A percentile compares a stretch with the other conserved stretches of the same genome.
These are phyloP conservation scores for Fusarium sp. DNA, from an alignment of 2,329 filamentous ascomycete species.

Conservation along the genomic window DNA sequence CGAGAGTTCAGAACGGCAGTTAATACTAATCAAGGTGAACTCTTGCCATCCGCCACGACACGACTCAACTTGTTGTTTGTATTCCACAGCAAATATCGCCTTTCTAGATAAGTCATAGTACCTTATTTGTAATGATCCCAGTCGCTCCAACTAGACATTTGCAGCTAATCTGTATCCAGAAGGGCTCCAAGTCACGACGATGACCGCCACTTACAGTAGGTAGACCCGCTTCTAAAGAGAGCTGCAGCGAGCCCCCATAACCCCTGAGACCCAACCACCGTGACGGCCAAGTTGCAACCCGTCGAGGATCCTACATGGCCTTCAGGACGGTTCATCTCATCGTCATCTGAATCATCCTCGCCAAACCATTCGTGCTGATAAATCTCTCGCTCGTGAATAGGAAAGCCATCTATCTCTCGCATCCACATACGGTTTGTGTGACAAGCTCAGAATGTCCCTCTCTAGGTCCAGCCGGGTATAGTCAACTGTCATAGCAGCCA, in stretches of 20 bases:
- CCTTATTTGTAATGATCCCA: too few relatives aligned
- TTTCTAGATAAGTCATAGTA: too few relatives aligned
- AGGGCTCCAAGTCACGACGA: too few relatives aligned
- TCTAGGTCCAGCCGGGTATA: neutral
- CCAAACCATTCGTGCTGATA: slow-evolving; percentile 6
- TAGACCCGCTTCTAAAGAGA: neutral
- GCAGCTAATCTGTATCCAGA: too few relatives aligned
- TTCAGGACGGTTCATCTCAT: neutral
- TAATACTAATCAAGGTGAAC: too few relatives aligned
- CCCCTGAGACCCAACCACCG: slow-evolving; percentile 1
- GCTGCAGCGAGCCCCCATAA: neutral
- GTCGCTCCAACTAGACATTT: too few relatives aligned
- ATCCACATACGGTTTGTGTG: neutral
- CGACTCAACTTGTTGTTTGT: too few relatives aligned
- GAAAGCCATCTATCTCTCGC: slow-evolving; percentile 1
- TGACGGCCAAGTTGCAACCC: neutral
- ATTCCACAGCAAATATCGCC: too few relatives aligned
- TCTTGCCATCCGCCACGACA: too few relatives aligned
- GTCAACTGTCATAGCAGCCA: neutral
- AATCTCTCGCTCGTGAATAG: slow-evolving; percentile 3
- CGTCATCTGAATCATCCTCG: neutral
- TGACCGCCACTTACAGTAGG: too few relatives aligned
- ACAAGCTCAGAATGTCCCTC: neutral
- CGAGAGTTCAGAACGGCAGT: too few relatives aligned
- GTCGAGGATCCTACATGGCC: neutral